Evolutionary conservation across 2,329 filamentous ascomycete species (phyloP), one percentile per base, ranked within the genome.

Genomic region (Fusarium pseudonygamai): DNA sequence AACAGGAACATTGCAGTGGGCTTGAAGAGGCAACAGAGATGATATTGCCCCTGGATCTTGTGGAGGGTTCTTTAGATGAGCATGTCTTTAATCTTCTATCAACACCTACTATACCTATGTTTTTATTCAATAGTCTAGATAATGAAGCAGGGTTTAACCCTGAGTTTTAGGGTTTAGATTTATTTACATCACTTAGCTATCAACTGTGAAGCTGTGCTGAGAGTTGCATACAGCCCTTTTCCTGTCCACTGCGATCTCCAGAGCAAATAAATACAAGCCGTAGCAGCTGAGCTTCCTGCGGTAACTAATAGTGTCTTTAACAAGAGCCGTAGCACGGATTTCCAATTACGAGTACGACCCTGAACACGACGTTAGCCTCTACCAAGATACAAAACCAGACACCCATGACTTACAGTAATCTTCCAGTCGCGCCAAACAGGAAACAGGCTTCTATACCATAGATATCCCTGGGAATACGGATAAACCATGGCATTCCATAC

Each of bases 401-500:
- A 11, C 1, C 20, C 0, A 13, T 24, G 36, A 26, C 57, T 52
- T n/a, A 53, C 57, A 4, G 57, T 60, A 0, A 60, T 34, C 36
- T 42, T 60, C 57, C 57, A 60, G 28, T 60, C 57, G 10, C 36
- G 16, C 57, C 57, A 60, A 22, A 40, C 3, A 28, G 45, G 57
- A 40, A 60, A 40, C 45, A 60, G 7, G 36, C 57, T 53, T 18
- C 57, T 60, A 1, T 60, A 60, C 57, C 57, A 60, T 0, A 60
- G 18, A 1, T 53, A 42, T 32, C 34, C 57, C 7, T 60, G 57
- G 2, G 57, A 60, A 32, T 60, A 60, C 0, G 57, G 57, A 42
- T 60, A 60, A 11, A 52, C 7, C 57, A 60, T 60, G 6, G 57
- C 57, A 13, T 60, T 60, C 57, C 57, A 60, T 2, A 13, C 16